These are phyloP conservation scores for Fomitiporia mediterranea DNA, from an alignment of 1,284 basidiomycete species.

Conservation along the genomic window DNA sequence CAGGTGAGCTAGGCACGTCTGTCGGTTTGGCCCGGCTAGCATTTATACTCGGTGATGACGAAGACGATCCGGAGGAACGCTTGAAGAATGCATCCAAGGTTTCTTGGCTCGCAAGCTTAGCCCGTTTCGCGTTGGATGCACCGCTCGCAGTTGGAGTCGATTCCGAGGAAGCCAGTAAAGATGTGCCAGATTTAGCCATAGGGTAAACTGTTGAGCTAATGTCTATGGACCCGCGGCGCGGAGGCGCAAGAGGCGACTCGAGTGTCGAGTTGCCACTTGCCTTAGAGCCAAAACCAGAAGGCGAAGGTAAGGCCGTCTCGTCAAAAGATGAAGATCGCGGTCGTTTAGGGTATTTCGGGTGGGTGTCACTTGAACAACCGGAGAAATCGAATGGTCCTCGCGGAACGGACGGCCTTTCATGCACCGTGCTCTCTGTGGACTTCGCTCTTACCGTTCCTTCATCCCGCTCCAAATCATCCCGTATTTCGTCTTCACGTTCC, in stretches of 20 bases:
- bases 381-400: neutral
- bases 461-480: neutral
- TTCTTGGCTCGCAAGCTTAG: neutral
- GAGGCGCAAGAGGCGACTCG: neutral
- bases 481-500: neutral
- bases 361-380: neutral
- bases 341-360: conserved; percentile 4
- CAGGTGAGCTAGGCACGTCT: neutral
- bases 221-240: neutral
- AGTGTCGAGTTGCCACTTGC: neutral
- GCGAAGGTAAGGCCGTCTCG: neutral
- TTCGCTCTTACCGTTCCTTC: neutral
- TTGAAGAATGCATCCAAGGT: conserved; percentile 16
- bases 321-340: conserved; percentile 11
- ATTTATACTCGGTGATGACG: neutral
- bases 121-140: neutral
- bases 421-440: neutral
- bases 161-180: neutral
- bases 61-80: neutral
- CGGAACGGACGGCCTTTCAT: neutral
- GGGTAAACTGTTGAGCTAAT: neutral
- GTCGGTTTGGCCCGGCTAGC: neutral
- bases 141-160: neutral
- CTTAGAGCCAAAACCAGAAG: neutral
- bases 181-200: neutral